phyloP scores from a whole-genome alignment of 2,329 filamentous ascomycete genomes.

The Elsinoe necatrix region DNA sequence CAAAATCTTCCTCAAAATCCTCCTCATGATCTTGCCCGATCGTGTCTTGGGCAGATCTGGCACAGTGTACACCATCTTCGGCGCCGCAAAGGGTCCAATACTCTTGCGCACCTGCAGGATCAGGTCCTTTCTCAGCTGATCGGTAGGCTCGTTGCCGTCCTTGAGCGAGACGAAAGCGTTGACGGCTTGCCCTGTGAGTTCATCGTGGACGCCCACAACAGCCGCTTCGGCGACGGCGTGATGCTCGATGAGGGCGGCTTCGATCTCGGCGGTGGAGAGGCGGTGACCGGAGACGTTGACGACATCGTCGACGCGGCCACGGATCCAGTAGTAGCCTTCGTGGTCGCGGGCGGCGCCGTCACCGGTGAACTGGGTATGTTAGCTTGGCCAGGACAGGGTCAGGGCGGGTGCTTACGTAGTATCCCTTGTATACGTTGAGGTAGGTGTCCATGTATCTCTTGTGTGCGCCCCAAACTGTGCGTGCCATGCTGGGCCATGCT shows the following conservation, averaged over 20 bases:
- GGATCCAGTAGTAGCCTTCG: slow-evolving; percentile 99
- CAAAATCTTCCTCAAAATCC: slow-evolving; percentile 93
- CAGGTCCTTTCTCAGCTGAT: slow-evolving; percentile 85
- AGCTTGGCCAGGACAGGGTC: background rate
- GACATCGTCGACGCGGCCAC: slow-evolving; percentile 94
- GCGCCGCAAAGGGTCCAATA: slow-evolving; percentile 93
- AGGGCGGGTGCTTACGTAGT: slow-evolving; percentile 64
- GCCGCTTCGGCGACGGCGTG: slow-evolving; percentile 83
- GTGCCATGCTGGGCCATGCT: slow-evolving; percentile 96
- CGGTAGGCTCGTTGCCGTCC: slow-evolving; percentile 65
- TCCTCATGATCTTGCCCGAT: slow-evolving; percentile 97
- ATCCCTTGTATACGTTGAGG: slow-evolving; percentile 93
- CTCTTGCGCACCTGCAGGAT: slow-evolving; percentile 92
- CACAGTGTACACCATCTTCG: slow-evolving; percentile 85
- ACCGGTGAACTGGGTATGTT: slow-evolving; percentile 61
- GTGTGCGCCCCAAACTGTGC: slow-evolving; percentile 95
- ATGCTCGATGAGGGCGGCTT: slow-evolving; percentile 92
- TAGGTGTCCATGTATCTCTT: slow-evolving; percentile 99
- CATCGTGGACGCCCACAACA: slow-evolving; percentile 86
- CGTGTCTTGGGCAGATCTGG: slow-evolving; percentile 94
- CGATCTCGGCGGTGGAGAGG: slow-evolving; percentile 94
- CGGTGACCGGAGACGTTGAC: slow-evolving; percentile 97
- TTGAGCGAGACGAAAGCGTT: slow-evolving; percentile 95
- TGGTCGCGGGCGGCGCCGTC: slow-evolving; percentile 94
- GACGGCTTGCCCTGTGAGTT: slow-evolving; percentile 92